These are phyloP conservation scores for Aureobasidium subglaciale DNA, from an alignment of 2,329 filamentous ascomycete species.

Conservation along the genomic window DNA sequence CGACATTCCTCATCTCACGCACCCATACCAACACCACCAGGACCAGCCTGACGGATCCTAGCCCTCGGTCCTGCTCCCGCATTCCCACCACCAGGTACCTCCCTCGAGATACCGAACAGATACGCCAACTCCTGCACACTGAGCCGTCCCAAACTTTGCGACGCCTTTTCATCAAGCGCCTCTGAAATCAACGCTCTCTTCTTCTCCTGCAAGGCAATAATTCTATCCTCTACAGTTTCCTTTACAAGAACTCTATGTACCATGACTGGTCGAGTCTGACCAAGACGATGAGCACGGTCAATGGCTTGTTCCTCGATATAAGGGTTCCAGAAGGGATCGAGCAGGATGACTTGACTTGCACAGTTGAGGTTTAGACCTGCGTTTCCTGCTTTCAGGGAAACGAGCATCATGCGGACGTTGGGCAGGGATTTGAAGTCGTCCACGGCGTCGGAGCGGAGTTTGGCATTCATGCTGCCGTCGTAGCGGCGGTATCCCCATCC, in stretches of 20 bases:
- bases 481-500: conserved; percentile 60
- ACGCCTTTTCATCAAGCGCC: conserved; percentile 70
- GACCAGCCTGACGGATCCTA: neutral
- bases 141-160: conserved; percentile 59
- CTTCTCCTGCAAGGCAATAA: conserved; percentile 67
- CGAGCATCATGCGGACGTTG: conserved; percentile 58
- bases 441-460: conserved; percentile 60
- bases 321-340: conserved; percentile 93
- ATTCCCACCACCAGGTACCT: too few relatives aligned
- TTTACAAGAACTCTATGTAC: conserved; percentile 74
- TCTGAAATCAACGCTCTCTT: conserved; percentile 71
- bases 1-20: neutral
- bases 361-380: conserved; percentile 79
- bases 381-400: conserved; percentile 74
- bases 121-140: conserved; percentile 60
- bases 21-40: conserved; percentile 3
- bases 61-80: neutral
- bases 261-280: conserved; percentile 64
- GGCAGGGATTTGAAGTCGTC: conserved; percentile 57
- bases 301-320: conserved; percentile 90
- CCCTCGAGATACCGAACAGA: conserved; percentile 57
- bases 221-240: conserved; percentile 80
- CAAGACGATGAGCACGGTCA: conserved; percentile 82
- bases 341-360: conserved; percentile 78
- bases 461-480: conserved; percentile 66